These are phyloP conservation scores for Globisporangium uncinulatum DNA, from an alignment of 352 stramenopile genomes.

Conservation along the genomic window DNA sequence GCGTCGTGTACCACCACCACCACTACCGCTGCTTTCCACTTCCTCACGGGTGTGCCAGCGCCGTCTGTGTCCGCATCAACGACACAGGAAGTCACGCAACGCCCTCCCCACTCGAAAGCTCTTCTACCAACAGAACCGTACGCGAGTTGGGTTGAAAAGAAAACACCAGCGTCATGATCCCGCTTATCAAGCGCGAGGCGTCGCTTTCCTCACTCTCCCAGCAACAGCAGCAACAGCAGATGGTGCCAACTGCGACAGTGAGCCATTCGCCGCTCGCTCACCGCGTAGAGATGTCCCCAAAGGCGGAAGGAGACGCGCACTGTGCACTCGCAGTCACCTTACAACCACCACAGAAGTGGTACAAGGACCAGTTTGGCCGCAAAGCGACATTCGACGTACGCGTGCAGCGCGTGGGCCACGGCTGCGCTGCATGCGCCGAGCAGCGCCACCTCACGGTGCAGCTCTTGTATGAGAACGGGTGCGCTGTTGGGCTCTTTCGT, in stretches of 20 bases:
- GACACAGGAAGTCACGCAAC: background rate
- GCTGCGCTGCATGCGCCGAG: conserved; percentile 39
- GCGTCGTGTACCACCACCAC: no score
- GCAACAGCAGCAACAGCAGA: conserved; percentile 1
- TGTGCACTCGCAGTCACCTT: conserved; percentile 41
- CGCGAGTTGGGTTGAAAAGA: conserved; percentile 11
- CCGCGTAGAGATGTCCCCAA: background rate
- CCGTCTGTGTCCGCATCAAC: no score
- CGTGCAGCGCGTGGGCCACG: conserved; percentile 22
- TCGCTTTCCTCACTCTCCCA: background rate
- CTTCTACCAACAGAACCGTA: background rate
- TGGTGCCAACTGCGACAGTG: no score
- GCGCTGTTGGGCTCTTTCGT: background rate
- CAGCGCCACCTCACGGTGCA: conserved; percentile 54
- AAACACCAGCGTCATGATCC: conserved; percentile 8
- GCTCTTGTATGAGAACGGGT: conserved; percentile 69
- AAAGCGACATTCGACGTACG: conserved; percentile 65
- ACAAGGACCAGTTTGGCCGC: conserved; percentile 76
- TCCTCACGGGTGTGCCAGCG: no score
- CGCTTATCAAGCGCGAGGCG: conserved; percentile 9
- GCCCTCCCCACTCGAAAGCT: no score
- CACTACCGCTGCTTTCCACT: no score
- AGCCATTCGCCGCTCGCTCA: background rate
- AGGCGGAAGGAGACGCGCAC: conserved; percentile 9
- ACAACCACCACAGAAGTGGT: conserved; percentile 63